Evolutionary conservation across 306 rosid genomes (phyloP).

Genomic region (Canavalia gladiata): DNA sequence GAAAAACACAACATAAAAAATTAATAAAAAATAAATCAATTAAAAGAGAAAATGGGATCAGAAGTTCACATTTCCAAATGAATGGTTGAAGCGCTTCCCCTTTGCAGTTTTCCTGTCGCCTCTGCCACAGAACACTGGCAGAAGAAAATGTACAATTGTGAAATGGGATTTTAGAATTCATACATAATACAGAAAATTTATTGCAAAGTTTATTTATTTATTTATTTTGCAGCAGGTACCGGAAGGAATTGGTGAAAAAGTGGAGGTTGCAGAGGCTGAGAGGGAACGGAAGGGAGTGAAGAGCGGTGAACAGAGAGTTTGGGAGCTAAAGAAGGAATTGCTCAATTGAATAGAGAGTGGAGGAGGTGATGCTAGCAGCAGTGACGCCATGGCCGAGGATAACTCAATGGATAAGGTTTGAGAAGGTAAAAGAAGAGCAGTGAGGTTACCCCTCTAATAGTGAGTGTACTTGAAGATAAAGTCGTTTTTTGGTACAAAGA

Average conservation of each 20-base stretch:
- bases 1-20: conserved; percentile 13
- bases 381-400: conserved; percentile 68
- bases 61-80: conserved; percentile 69
- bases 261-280: conserved; percentile 50
- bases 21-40: background rate
- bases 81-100: conserved; percentile 90
- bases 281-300: conserved; percentile 50
- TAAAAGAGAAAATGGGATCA: conserved; percentile 10
- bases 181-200: background rate
- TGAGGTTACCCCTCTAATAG: background rate
- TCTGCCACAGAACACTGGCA: conserved; percentile 78
- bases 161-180: conserved; percentile 43
- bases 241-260: conserved; percentile 57
- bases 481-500: too few species aligned
- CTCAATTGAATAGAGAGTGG: conserved; percentile 54
- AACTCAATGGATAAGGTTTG: conserved; percentile 47
- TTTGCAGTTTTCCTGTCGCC: conserved; percentile 82
- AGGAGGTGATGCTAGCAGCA: conserved; percentile 66
- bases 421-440: background rate
- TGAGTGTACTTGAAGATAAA: background rate
- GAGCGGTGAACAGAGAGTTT: conserved; percentile 59
- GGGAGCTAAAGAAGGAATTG: conserved; percentile 70
- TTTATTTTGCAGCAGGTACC: conserved; percentile 51
- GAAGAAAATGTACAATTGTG: background rate
- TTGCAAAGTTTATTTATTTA: background rate